Conservation (phyloP, 805 yeast genomes). For the Debaryomyces hansenii region DNA sequence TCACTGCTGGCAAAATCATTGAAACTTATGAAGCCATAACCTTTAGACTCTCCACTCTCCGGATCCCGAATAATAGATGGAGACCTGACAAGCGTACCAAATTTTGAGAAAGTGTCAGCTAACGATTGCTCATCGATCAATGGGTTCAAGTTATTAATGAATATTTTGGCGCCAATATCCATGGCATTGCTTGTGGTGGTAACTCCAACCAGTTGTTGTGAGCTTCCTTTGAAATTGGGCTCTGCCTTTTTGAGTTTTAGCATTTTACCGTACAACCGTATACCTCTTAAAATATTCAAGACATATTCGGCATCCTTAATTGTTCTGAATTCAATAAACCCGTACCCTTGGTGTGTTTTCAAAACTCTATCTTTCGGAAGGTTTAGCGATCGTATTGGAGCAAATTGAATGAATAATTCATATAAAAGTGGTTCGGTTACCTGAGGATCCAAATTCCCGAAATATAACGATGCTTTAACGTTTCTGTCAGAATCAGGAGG, state of each 20-base stretch:
- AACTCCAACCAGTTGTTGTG: conserved; percentile 10
- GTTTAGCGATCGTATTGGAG: conserved; percentile 68
- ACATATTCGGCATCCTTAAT: conserved; percentile 71
- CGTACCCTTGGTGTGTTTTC: conserved; percentile 79
- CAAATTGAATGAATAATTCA: conserved; percentile 83
- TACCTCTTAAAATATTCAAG: conserved; percentile 56
- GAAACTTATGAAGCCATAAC: conserved; percentile 67
- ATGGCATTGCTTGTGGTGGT: conserved; percentile 16
- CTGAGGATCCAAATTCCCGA: conserved; percentile 79
- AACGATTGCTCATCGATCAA: conserved; percentile 62
- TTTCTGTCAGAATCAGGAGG: conserved; percentile 50
- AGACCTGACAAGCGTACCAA: conserved; percentile 59
- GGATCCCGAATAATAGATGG: conserved; percentile 52
- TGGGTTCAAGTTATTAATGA: conserved; percentile 62
- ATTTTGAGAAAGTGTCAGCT: conserved; percentile 57
- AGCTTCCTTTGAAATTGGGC: conserved; percentile 10
- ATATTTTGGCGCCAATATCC: conserved; percentile 54
- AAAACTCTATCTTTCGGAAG: conserved; percentile 79
- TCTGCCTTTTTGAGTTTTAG: conserved; percentile 58
- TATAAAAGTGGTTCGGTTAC: conserved; percentile 72
- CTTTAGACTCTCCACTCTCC: conserved; percentile 50
- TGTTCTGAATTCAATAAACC: conserved; percentile 72
- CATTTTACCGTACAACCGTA: conserved; percentile 59
- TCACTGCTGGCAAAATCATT: conserved; percentile 70
- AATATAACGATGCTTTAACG: conserved; percentile 65